phyloP scores from a whole-genome alignment of 164 flowering plant species.

The Macadamia integrifolia region DNA sequence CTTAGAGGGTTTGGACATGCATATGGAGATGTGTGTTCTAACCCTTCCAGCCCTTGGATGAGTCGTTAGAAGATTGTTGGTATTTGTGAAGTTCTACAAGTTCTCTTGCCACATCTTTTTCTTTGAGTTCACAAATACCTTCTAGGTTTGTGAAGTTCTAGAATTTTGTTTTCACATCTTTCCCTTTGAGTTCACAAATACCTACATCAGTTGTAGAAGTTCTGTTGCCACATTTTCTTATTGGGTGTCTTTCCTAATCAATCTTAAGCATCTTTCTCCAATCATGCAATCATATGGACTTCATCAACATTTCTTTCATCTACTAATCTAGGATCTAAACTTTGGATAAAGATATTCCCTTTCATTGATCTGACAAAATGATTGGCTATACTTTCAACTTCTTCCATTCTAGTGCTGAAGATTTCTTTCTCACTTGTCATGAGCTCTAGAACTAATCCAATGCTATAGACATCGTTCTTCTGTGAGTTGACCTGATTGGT shows the following conservation, averaged over 20 bases:
- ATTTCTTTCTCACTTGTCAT: not conserved
- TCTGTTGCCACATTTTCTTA: not conserved
- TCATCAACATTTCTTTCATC: not conserved
- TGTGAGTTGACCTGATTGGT: not conserved
- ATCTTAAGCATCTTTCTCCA: not conserved
- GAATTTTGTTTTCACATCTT: too few relatives aligned
- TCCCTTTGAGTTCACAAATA: too few relatives aligned
- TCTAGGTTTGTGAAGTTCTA: too few relatives aligned
- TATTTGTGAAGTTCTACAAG: too few relatives aligned
- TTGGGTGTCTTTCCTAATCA: not conserved
- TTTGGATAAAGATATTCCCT: not conserved
- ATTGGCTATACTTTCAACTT: too few relatives aligned
- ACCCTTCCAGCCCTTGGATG: too few relatives aligned
- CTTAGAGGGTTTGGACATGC: too few relatives aligned
- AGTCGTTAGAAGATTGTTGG: too few relatives aligned
- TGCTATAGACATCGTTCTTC: not conserved
- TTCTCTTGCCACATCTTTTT: too few relatives aligned
- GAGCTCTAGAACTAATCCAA: not conserved
- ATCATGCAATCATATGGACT: not conserved
- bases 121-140: too few relatives aligned
- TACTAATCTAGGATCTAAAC: not conserved
- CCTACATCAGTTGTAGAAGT: not conserved
- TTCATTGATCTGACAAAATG: too few relatives aligned
- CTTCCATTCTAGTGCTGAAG: not conserved
- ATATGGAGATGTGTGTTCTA: too few relatives aligned